These are phyloP conservation scores for Quercus lobata DNA, from an alignment of 331 rosid genomes.

Conservation along the genomic window DNA sequence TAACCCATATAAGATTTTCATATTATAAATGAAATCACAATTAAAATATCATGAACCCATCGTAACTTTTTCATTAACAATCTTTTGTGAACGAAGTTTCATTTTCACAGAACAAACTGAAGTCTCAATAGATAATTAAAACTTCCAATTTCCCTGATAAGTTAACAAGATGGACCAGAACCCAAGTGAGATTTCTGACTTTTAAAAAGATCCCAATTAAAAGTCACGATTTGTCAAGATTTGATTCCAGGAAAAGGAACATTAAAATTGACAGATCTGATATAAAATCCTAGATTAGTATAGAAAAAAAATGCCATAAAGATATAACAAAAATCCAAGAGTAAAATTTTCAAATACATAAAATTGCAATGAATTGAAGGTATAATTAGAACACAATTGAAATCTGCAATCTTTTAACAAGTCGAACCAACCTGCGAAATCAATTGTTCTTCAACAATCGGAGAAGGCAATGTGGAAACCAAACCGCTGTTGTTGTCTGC, in stretches of 20 bases:
- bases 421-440: conserved; percentile 50
- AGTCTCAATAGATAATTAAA: no score
- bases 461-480: conserved; percentile 26
- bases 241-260: no score
- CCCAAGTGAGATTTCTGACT: no score
- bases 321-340: no score
- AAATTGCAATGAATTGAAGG: neutral
- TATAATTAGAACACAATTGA: neutral
- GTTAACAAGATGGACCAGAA: no score
- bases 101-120: neutral
- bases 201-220: no score
- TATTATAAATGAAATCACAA: no score
- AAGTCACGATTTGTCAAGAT: no score
- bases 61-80: neutral
- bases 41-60: neutral
- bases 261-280: no score
- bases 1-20: no score
- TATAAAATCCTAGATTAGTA: neutral
- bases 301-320: neutral
- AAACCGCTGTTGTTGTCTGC: conserved; percentile 9
- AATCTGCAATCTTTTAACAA: neutral
- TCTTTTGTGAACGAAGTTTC: neutral
- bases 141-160: no score
- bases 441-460: conserved; percentile 42
- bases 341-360: no score